Evolutionary conservation across 2,329 filamentous ascomycete genomes (phyloP), one percentile per base, ranked within the genome.

Genomic region (Colletotrichum agaves): DNA sequence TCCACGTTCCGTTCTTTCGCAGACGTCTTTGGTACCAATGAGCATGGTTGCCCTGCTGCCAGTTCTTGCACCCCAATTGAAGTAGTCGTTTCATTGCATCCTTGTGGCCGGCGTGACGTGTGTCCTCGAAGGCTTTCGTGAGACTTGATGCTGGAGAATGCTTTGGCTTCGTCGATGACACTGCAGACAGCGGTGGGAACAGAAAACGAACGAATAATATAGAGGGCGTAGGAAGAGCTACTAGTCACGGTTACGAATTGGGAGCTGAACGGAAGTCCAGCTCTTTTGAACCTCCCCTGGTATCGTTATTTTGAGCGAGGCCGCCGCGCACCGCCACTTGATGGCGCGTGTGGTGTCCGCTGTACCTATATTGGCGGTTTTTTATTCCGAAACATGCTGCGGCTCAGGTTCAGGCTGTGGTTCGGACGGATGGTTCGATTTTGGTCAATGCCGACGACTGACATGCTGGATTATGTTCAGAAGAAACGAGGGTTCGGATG

Each of bases 371-470:
- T 46, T 31, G 10, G 11, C 13, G 8, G 12, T 23, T 19, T 8
- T 13, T 35, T 43, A 62, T 56, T 62, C 19, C 52, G 50, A 57
- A 63, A 63, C 50, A 35, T 56, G 50, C 41, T 62, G 50, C 58
- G 63, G 63, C 58, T 50, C 41, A 56, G 27, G 58, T 27, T 19
- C 33, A 19, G 61, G n/a, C 15, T 47, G 43, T 55, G 33, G 41
- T 10, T 66, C 17, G 33, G 58, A 47, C 15, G 27, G 39, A 19
- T 37, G 52, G 19, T 43, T 6, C 13, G 8, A 37, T 7, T 12
- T 19, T 6, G n/a, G 31, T 35, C 50, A 23, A 35, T 37, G 23
- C 50, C 27, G 50, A 39, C 11, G 50, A 21, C 6, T 19, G 6
- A 5, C n/a, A 3, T 3, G 10, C 17, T n/a, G 27, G 0, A 39